These are phyloP conservation scores for Russula brevipes DNA, from an alignment of 768 basidiomycete species.

Conservation along the genomic window DNA sequence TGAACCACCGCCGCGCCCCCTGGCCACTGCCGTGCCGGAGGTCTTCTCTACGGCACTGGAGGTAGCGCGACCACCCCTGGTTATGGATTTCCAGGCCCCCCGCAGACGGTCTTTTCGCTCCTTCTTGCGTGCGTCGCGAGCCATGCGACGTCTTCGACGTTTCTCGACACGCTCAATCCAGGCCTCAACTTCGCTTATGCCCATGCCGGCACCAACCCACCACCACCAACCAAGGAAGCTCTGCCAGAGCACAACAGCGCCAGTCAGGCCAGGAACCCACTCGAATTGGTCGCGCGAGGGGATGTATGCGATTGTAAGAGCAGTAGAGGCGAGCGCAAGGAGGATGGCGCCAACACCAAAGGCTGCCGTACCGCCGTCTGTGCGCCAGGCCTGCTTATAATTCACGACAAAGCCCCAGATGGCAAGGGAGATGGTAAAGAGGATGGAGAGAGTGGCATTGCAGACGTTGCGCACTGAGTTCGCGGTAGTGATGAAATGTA, in stretches of 20 bases:
- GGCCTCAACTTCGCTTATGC: slow-evolving; percentile 65
- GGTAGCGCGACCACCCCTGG: slow-evolving; percentile 29
- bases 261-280: slow-evolving; percentile 90
- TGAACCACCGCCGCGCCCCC: slow-evolving; percentile 34
- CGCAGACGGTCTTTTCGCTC: slow-evolving; percentile 51
- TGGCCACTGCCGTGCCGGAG: background rate
- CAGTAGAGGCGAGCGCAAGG: slow-evolving; percentile 79
- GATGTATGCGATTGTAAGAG: slow-evolving; percentile 85
- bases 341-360: slow-evolving; percentile 83
- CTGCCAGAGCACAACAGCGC: slow-evolving; percentile 95
- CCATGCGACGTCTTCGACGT: slow-evolving; percentile 43
- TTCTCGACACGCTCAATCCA: slow-evolving; percentile 50
- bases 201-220: slow-evolving; percentile 96
- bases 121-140: slow-evolving; percentile 44
- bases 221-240: slow-evolving; percentile 98
- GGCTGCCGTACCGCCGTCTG: slow-evolving; percentile 91
- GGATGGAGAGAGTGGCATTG: slow-evolving; percentile 92
- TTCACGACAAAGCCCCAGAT: slow-evolving; percentile 94
- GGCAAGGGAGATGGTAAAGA: slow-evolving; percentile 84
- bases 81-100: slow-evolving; percentile 54
- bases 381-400: slow-evolving; percentile 88
- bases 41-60: background rate
- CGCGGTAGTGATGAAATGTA: slow-evolving; percentile 39
- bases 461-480: slow-evolving; percentile 85
- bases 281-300: slow-evolving; percentile 74